These are phyloP conservation scores for Eucalyptus pumila DNA, from an alignment of 345 rosid species.

Conservation along the genomic window DNA sequence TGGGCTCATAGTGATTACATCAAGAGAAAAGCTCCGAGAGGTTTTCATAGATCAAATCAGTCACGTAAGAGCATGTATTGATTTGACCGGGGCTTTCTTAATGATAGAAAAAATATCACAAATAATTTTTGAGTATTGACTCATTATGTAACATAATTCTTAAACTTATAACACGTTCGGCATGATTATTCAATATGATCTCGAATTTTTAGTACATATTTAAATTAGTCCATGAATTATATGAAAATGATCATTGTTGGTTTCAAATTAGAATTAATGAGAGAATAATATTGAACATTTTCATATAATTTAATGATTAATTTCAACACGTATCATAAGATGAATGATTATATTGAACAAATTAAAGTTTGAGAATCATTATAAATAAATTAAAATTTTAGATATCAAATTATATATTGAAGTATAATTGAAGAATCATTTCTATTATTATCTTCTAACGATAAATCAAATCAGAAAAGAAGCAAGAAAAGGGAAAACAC, in stretches of 20 bases:
- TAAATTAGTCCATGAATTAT: accelerated
- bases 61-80: neutral
- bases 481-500: neutral
- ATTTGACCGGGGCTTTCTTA: neutral
- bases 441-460: neutral
- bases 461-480: neutral
- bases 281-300: too few relatives aligned
- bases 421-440: neutral
- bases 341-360: too few relatives aligned
- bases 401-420: too few relatives aligned
- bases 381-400: too few relatives aligned
- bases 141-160: accelerated
- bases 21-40: neutral
- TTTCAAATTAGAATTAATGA: accelerated
- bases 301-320: too few relatives aligned
- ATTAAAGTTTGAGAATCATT: too few relatives aligned
- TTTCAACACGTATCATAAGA: neutral
- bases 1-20: neutral
- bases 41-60: neutral
- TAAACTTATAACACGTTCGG: accelerated
- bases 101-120: too few relatives aligned
- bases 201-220: too few relatives aligned
- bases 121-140: too few relatives aligned
- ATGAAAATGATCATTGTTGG: accelerated
- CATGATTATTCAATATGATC: neutral